These are phyloP conservation scores for Pelargonium fulgidum DNA, from an alignment of 441 rosid species.

Conservation along the genomic window DNA sequence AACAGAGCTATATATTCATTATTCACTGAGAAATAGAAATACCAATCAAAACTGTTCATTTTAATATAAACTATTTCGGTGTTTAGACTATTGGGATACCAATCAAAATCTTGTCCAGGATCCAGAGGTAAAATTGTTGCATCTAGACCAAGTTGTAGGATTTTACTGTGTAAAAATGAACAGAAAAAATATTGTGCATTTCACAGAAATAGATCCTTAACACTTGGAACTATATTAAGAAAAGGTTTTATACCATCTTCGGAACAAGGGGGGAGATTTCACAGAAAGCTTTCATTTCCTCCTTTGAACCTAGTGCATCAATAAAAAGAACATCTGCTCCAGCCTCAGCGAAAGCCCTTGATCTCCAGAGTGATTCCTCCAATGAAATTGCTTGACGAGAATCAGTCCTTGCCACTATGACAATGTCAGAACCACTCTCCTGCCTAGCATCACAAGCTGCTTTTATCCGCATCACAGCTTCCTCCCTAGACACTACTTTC, in stretches of 20 bases:
- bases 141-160: too few species aligned
- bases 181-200: neutral
- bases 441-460: constrained; percentile 82
- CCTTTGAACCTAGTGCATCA: constrained; percentile 73
- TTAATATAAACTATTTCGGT: too few species aligned
- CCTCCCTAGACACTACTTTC: constrained; percentile 81
- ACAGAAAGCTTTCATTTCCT: constrained; percentile 87
- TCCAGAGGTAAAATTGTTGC: too few species aligned
- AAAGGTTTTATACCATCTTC: constrained; percentile 51
- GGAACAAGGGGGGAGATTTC: constrained; percentile 65
- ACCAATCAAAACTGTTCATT: too few species aligned
- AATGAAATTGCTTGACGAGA: constrained; percentile 76
- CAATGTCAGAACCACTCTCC: constrained; percentile 71
- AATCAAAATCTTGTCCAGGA: too few species aligned
- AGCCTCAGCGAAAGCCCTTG: constrained; percentile 84
- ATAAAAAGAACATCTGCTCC: constrained; percentile 86
- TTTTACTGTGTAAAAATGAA: neutral
- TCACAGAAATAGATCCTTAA: neutral
- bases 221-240: constrained; percentile 14
- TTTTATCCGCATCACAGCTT: constrained; percentile 73
- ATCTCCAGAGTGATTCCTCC: constrained; percentile 75
- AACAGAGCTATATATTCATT: too few species aligned
- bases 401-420: constrained; percentile 74
- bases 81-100: too few species aligned
- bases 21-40: too few species aligned